These are phyloP conservation scores for Teratosphaeria pseudoeucalypti DNA, from an alignment of 2,329 filamentous ascomycete species.

Conservation along the genomic window DNA sequence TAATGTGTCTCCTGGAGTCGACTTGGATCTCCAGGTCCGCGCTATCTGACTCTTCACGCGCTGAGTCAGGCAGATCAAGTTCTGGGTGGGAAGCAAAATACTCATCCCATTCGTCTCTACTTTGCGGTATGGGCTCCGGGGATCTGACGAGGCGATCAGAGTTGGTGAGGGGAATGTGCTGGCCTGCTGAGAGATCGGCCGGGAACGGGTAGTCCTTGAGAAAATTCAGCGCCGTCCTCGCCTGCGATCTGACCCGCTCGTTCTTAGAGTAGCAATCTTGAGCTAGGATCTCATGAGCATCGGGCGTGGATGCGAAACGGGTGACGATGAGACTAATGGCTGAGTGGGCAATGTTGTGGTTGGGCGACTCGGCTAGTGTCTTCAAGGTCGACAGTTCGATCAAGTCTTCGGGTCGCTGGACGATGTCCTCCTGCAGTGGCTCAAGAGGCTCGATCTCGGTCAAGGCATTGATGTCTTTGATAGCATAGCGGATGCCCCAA, in stretches of 20 bases:
- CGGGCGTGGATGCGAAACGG: slow-evolving; percentile 11
- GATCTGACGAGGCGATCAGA: neutral
- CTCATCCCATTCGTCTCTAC: neutral
- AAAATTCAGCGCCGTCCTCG: slow-evolving; percentile 11
- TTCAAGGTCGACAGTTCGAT: slow-evolving; percentile 32
- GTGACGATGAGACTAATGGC: slow-evolving; percentile 19
- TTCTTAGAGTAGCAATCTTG: slow-evolving; percentile 9
- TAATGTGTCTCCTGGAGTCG: neutral
- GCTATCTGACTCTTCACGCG: neutral
- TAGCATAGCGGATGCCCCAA: slow-evolving; percentile 46
- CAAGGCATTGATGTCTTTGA: slow-evolving; percentile 51
- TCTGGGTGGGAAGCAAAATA: neutral
- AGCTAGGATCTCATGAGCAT: slow-evolving; percentile 8
- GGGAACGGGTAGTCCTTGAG: slow-evolving; percentile 10
- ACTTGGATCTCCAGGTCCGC: neutral
- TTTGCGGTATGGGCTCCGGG: neutral
- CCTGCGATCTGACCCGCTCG: slow-evolving; percentile 4
- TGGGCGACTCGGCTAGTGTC: slow-evolving; percentile 31
- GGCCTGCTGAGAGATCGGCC: neutral
- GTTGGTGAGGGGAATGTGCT: neutral
- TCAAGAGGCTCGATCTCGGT: slow-evolving; percentile 55
- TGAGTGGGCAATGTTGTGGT: slow-evolving; percentile 33
- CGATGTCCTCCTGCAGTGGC: neutral
- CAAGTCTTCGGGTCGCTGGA: neutral
- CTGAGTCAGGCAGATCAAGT: neutral